Evolutionary conservation across 140 eudicot species (phyloP).

Genomic region (Oenanthe javanica): DNA sequence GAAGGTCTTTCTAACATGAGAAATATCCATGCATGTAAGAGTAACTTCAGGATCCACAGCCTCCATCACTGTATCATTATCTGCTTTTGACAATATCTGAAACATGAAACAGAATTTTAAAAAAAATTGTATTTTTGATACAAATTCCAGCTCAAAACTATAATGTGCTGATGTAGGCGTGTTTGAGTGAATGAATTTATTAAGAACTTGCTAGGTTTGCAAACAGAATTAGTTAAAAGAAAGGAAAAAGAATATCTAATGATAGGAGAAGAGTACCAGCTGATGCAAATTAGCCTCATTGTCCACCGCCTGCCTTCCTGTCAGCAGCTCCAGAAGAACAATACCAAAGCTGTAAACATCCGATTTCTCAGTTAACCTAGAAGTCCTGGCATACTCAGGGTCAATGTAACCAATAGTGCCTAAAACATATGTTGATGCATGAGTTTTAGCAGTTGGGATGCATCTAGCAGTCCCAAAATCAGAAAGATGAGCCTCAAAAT

Average conservation of each 20-base stretch:
- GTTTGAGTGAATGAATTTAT: background rate
- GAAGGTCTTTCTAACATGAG: constrained; percentile 54
- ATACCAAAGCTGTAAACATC: constrained; percentile 92
- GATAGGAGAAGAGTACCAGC: constrained; percentile 40
- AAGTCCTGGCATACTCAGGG: constrained; percentile 87
- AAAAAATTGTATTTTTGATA: background rate
- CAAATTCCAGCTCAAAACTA: background rate
- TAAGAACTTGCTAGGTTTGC: background rate
- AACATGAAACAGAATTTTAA: background rate
- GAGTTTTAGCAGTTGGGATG: constrained; percentile 59
- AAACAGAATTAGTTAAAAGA: background rate
- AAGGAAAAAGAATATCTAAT: background rate
- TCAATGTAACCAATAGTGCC: constrained; percentile 94
- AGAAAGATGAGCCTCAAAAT: constrained; percentile 77
- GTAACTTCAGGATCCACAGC: constrained; percentile 82
- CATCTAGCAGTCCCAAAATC: constrained; percentile 89
- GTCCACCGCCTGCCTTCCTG: constrained; percentile 89
- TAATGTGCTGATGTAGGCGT: background rate
- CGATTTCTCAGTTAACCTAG: constrained; percentile 74
- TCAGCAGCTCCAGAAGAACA: constrained; percentile 73
- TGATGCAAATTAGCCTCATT: constrained; percentile 78
- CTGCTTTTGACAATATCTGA: constrained; percentile 70
- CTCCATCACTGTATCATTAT: constrained; percentile 76
- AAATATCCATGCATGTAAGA: constrained; percentile 57
- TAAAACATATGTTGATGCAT: constrained; percentile 70